A percentile compares a stretch with the other conserved stretches of the same genome.
Conservation (phyloP, 257 asterid species). For the Galeopsis tetrahit region DNA sequence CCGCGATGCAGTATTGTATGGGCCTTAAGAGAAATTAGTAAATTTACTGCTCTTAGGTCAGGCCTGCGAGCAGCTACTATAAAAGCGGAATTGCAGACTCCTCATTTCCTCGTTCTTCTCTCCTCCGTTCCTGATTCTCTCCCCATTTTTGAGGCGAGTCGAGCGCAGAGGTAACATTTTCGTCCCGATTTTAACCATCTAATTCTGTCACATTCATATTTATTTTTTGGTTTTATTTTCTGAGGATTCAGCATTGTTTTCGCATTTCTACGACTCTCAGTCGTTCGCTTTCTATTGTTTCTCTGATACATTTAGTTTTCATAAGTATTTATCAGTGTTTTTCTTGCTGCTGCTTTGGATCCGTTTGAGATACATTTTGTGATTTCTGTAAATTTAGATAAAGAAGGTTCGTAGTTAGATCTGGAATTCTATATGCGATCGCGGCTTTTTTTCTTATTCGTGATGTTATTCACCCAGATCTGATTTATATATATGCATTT, state of each 20-base stretch:
- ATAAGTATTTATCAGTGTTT: constrained; percentile 23
- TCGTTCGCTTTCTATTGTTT: constrained; percentile 4
- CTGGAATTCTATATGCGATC: constrained; percentile 32
- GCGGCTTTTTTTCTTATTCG: background rate
- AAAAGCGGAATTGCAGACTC: background rate
- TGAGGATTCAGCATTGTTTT: constrained; percentile 35
- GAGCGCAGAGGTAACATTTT: constrained; percentile 49
- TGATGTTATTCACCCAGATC: constrained; percentile 23
- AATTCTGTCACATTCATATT: background rate
- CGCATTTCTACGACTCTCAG: constrained; percentile 31
- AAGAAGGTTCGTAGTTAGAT: constrained; percentile 30
- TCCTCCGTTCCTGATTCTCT: constrained; percentile 23
- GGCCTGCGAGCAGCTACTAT: background rate
- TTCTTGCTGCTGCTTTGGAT: constrained; percentile 27
- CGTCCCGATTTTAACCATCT: background rate
- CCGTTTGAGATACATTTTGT: constrained; percentile 11
- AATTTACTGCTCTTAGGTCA: constrained; percentile 28
- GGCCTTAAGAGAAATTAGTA: no score
- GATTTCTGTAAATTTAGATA: background rate
- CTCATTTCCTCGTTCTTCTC: constrained; percentile 34
- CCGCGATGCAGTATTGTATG: no score
- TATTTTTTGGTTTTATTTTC: background rate
- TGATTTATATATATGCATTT: background rate
- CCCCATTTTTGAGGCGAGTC: constrained; percentile 40
- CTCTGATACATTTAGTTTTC: constrained; percentile 3